Percentiles rank a stretch among this genome's conserved stretches.
These are phyloP conservation scores for Penicillium sp. DNA, from an alignment of 2,329 filamentous ascomycete species.

Conservation along the genomic window DNA sequence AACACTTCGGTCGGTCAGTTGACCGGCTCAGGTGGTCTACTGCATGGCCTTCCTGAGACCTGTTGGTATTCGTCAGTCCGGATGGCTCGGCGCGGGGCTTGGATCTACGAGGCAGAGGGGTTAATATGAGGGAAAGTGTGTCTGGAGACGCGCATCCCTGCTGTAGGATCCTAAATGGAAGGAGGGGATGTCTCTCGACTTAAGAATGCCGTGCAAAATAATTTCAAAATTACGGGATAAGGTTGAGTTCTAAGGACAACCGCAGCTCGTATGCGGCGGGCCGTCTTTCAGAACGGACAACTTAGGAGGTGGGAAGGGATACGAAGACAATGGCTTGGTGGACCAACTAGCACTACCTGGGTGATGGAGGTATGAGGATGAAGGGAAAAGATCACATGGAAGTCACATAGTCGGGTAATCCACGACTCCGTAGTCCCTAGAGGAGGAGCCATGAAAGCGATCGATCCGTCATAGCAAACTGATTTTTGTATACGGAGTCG, in stretches of 20 bases:
- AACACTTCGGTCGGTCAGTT: slow-evolving; percentile 18
- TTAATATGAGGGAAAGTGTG: background rate
- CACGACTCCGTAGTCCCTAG: background rate
- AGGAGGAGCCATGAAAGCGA: background rate
- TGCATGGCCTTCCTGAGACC: background rate
- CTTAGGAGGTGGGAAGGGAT: background rate
- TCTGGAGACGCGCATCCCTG: background rate
- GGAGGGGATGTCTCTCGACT: background rate
- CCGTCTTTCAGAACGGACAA: slow-evolving; percentile 19
- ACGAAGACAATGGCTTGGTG: slow-evolving; percentile 3
- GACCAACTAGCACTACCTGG: too few relatives aligned
- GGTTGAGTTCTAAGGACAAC: slow-evolving; percentile 9
- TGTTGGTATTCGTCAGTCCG: background rate
- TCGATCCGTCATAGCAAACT: background rate
- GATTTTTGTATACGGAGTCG: too few relatives aligned
- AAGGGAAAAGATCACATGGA: background rate
- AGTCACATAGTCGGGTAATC: background rate
- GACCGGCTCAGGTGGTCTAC: slow-evolving; percentile 19
- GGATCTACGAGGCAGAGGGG: background rate
- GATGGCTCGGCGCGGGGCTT: background rate
- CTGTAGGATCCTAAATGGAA: background rate
- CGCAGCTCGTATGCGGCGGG: slow-evolving; percentile 18
- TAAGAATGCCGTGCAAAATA: background rate
- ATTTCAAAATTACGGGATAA: slow-evolving; percentile 1
- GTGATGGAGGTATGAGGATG: background rate